Conservation (phyloP, 2,329 filamentous ascomycete species). For the Madurella mycetomatis region DNA sequence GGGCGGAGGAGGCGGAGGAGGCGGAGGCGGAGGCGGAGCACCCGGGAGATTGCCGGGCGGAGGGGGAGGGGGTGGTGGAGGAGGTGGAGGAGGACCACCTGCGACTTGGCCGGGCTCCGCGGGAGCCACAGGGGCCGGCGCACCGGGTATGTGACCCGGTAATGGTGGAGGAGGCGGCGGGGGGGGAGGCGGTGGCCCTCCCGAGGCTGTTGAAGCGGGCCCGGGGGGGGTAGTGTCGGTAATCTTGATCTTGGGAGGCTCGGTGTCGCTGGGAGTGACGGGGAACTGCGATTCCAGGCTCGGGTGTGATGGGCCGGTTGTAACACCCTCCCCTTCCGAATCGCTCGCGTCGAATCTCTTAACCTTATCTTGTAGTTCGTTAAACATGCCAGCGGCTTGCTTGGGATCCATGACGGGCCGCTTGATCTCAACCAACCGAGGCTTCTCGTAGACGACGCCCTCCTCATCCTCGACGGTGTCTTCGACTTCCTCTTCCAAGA, state of each 20-base stretch:
- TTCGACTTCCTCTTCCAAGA: slow-evolving; percentile 45
- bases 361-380: slow-evolving; percentile 71
- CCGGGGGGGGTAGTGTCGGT: slow-evolving; percentile 37
- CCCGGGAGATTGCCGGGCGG: slow-evolving; percentile 34
- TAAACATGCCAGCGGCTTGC: slow-evolving; percentile 61
- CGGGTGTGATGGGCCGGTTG: slow-evolving; percentile 70
- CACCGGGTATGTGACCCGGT: slow-evolving; percentile 28
- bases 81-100: slow-evolving; percentile 23
- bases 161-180: slow-evolving; percentile 42
- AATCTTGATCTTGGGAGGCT: slow-evolving; percentile 58
- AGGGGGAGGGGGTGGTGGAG: slow-evolving; percentile 34
- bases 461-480: slow-evolving; percentile 52
- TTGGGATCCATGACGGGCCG: slow-evolving; percentile 62
- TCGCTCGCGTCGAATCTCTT: slow-evolving; percentile 70
- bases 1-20: slow-evolving; percentile 33
- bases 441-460: slow-evolving; percentile 69
- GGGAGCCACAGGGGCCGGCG: slow-evolving; percentile 30
- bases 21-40: slow-evolving; percentile 38
- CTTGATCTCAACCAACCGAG: slow-evolving; percentile 72
- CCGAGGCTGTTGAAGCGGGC: slow-evolving; percentile 14
- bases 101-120: no score
- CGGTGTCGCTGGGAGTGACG: slow-evolving; percentile 58
- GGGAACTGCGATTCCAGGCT: slow-evolving; percentile 69
- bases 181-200: slow-evolving; percentile 40
- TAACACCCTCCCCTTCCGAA: slow-evolving; percentile 63